These are phyloP conservation scores for Corchorus capsularis DNA, from an alignment of 345 rosid genomes.

Conservation along the genomic window DNA sequence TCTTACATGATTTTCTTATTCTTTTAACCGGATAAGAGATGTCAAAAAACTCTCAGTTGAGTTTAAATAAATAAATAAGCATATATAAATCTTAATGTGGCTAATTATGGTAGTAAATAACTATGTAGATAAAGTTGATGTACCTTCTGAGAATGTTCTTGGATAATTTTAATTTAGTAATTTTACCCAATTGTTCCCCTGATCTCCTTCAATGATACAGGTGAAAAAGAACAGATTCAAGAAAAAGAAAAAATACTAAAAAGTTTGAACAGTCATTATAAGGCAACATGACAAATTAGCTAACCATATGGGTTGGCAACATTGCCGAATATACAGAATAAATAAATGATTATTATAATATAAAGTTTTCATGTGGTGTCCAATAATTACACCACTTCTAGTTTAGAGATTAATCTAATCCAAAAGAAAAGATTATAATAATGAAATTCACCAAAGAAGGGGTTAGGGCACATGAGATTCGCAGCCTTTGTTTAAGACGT, in stretches of 20 bases:
- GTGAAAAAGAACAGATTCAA: background rate
- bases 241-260: background rate
- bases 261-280: background rate
- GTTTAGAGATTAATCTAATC: conserved; percentile 18
- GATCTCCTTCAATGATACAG: conserved; percentile 12
- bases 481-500: conserved; percentile 22
- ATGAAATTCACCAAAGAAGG: conserved; percentile 1
- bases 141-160: conserved; percentile 6
- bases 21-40: too few relatives aligned
- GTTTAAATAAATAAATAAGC: background rate
- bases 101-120: background rate
- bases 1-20: too few relatives aligned
- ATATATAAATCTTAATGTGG: background rate
- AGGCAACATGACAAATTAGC: background rate
- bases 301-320: background rate
- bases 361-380: conserved; percentile 31
- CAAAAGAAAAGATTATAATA: background rate
- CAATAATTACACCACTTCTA: conserved; percentile 24
- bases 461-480: conserved; percentile 21
- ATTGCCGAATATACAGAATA: background rate
- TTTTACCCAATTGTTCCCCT: conserved; percentile 10
- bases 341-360: background rate
- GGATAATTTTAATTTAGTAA: background rate
- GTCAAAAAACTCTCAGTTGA: background rate
- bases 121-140: background rate